Evolutionary conservation across 2,329 filamentous ascomycete species (phyloP).

Genomic region (Clonostachys solani): DNA sequence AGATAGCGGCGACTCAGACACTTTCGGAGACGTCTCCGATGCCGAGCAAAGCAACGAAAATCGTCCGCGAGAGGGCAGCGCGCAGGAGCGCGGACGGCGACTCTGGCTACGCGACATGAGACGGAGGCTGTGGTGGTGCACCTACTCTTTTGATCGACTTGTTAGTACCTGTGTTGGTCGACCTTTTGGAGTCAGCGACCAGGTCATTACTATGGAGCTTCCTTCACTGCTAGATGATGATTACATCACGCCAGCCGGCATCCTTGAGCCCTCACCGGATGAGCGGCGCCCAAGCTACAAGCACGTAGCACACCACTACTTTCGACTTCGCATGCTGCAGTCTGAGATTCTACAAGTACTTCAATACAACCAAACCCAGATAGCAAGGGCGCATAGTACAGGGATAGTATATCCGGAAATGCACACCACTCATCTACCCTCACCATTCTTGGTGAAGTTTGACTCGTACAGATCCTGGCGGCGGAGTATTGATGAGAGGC

Average conservation of each 20-base stretch:
- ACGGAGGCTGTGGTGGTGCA: slow-evolving; percentile 92
- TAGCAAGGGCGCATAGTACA: slow-evolving; percentile 62
- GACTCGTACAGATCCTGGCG: slow-evolving; percentile 87
- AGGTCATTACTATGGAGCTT: slow-evolving; percentile 93
- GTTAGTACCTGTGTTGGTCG: slow-evolving; percentile 91
- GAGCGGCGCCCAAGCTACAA: slow-evolving; percentile 75
- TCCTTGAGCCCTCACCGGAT: slow-evolving; percentile 56
- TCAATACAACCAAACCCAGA: slow-evolving; percentile 85
- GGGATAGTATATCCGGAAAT: slow-evolving; percentile 66
- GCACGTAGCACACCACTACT: slow-evolving; percentile 86
- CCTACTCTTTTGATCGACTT: slow-evolving; percentile 90
- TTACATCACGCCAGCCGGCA: slow-evolving; percentile 78
- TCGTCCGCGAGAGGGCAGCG: slow-evolving; percentile 23
- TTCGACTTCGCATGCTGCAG: slow-evolving; percentile 81
- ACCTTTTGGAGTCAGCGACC: slow-evolving; percentile 92
- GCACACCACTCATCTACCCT: slow-evolving; percentile 68
- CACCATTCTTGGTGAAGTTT: slow-evolving; percentile 80
- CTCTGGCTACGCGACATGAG: slow-evolving; percentile 85
- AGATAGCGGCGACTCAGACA: slow-evolving; percentile 65
- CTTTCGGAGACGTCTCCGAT: slow-evolving; percentile 41
- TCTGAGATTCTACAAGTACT: slow-evolving; percentile 94
- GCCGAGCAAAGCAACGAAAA: slow-evolving; percentile 27
- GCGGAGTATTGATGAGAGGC: slow-evolving; percentile 75
- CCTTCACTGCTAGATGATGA: slow-evolving; percentile 84
- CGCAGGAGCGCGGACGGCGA: slow-evolving; percentile 57